Percentiles rank a stretch among this genome's conserved stretches.
These are phyloP conservation scores for Termitomyces titanicus DNA, from an alignment of 768 basidiomycete species.

Conservation along the genomic window DNA sequence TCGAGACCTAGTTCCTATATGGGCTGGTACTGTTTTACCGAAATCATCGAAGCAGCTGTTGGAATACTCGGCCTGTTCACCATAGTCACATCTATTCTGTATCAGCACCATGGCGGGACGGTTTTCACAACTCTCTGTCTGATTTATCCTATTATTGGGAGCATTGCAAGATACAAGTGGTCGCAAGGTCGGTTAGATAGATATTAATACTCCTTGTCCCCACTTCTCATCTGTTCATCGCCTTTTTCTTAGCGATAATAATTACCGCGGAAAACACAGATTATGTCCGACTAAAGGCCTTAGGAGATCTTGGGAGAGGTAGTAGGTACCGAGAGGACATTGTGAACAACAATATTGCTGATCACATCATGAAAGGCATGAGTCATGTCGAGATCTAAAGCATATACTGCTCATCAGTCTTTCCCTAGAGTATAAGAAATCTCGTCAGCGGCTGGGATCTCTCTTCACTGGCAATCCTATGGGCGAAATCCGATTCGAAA, in stretches of 20 bases:
- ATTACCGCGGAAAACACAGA: slow-evolving; percentile 1
- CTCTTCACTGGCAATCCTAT: slow-evolving; percentile 15
- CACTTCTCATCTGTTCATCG: background rate
- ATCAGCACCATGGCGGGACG: slow-evolving; percentile 3
- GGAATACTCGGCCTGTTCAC: slow-evolving; percentile 6
- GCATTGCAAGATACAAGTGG: background rate
- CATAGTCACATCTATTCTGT: slow-evolving; percentile 9
- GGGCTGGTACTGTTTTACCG: slow-evolving; percentile 2
- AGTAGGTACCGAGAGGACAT: slow-evolving; percentile 31
- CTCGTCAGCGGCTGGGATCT: slow-evolving; percentile 18
- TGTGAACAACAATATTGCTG: slow-evolving; percentile 30
- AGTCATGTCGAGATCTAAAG: background rate
- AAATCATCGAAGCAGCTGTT: background rate
- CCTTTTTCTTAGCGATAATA: slow-evolving; percentile 3
- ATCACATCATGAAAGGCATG: slow-evolving; percentile 26
- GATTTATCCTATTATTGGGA: slow-evolving; percentile 9
- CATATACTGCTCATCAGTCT: background rate
- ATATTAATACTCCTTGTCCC: too few species aligned
- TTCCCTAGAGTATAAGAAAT: slow-evolving; percentile 23
- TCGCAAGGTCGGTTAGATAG: slow-evolving; percentile 3
- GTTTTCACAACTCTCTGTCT: slow-evolving; percentile 8
- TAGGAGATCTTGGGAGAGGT: slow-evolving; percentile 3
- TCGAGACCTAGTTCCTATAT: background rate
- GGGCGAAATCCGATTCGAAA: background rate
- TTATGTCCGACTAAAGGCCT: slow-evolving; percentile 1